These are phyloP conservation scores for Paraleonurus japonicus DNA, from an alignment of 257 asterid species.

Conservation along the genomic window DNA sequence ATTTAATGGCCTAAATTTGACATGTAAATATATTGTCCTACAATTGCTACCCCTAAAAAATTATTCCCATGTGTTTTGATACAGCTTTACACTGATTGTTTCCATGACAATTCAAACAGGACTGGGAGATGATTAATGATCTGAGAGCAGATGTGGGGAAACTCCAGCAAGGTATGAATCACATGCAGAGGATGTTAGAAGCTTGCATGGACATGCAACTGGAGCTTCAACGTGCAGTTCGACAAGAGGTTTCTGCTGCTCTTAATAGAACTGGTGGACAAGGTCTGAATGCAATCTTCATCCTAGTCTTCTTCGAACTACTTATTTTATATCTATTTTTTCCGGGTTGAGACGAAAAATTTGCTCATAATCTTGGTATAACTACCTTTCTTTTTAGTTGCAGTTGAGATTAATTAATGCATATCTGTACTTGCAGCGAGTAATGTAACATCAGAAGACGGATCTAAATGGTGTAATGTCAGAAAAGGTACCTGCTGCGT, in stretches of 20 bases:
- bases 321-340: neutral
- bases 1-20: neutral
- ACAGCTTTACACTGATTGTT: neutral
- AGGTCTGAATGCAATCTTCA: slow-evolving; percentile 46
- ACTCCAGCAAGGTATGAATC: slow-evolving; percentile 93
- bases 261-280: slow-evolving; percentile 69
- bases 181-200: slow-evolving; percentile 97
- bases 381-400: neutral
- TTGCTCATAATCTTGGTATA: neutral
- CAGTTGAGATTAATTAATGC: slow-evolving; percentile 1
- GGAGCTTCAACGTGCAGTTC: slow-evolving; percentile 92
- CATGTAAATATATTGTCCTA: neutral
- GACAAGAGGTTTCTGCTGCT: slow-evolving; percentile 98
- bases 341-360: neutral
- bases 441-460: slow-evolving; percentile 70
- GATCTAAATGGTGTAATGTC: slow-evolving; percentile 79
- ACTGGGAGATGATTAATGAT: slow-evolving; percentile 84
- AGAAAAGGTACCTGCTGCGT: slow-evolving; percentile 96
- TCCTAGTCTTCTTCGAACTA: neutral
- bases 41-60: neutral
- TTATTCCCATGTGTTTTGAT: neutral
- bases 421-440: slow-evolving; percentile 30
- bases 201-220: slow-evolving; percentile 99
- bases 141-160: slow-evolving; percentile 74
- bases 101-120: slow-evolving; percentile 38